These are phyloP conservation scores for Aspergillus niger DNA, from an alignment of 2,329 filamentous ascomycete genomes.

Conservation along the genomic window DNA sequence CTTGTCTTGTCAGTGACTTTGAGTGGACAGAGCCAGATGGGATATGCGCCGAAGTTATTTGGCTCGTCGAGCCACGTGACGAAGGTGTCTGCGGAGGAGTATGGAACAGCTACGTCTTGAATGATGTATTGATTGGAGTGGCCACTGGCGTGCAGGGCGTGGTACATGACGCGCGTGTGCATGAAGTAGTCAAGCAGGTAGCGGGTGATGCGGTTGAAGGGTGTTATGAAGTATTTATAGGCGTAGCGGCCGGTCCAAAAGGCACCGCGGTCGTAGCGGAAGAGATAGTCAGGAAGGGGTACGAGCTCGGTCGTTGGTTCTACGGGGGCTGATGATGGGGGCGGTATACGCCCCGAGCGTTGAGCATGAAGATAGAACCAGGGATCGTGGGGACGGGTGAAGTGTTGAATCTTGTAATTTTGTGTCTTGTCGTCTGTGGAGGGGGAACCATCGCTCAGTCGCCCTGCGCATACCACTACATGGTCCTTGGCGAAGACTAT, in stretches of 20 bases:
- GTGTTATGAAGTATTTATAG: slow-evolving; percentile 62
- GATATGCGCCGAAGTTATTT: slow-evolving; percentile 51
- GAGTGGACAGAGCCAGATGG: slow-evolving; percentile 62
- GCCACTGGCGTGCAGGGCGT: slow-evolving; percentile 62
- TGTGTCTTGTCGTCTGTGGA: slow-evolving; percentile 30
- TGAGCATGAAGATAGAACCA: slow-evolving; percentile 73
- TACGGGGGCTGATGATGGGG: neutral
- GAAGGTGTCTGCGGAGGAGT: slow-evolving; percentile 54
- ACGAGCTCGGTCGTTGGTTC: slow-evolving; percentile 23
- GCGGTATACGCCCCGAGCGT: neutral
- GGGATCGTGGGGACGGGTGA: slow-evolving; percentile 63
- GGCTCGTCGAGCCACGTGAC: slow-evolving; percentile 49
- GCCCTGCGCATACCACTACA: slow-evolving; percentile 64
- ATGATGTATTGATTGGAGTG: slow-evolving; percentile 60
- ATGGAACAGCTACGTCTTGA: slow-evolving; percentile 64
- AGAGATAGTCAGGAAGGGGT: slow-evolving; percentile 41
- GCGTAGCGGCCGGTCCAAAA: slow-evolving; percentile 66
- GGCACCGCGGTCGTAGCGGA: slow-evolving; percentile 61
- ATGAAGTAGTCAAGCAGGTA: slow-evolving; percentile 63
- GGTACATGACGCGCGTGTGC: slow-evolving; percentile 64
- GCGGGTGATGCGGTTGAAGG: slow-evolving; percentile 62
- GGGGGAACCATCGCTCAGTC: slow-evolving; percentile 49
- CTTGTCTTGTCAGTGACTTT: slow-evolving; percentile 20
- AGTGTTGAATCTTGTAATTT: slow-evolving; percentile 42
- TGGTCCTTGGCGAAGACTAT: slow-evolving; percentile 62